Percentiles rank a stretch among this genome's conserved stretches.
Conservation (phyloP, 73 alveolate genomes). For the Paramecium sexaurelia region DNA sequence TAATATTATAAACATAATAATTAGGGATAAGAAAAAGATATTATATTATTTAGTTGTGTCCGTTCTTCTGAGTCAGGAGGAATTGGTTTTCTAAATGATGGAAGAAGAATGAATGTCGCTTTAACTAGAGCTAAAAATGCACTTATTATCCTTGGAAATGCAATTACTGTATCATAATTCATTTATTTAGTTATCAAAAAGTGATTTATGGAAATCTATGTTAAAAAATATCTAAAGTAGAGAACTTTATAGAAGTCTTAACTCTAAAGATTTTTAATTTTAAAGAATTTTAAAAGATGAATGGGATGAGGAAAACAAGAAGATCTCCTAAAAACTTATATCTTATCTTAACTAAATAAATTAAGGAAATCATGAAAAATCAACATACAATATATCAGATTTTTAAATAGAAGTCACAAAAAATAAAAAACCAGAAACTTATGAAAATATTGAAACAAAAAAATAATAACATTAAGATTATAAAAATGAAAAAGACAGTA, state of each 20-base stretch:
- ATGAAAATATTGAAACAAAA: background rate
- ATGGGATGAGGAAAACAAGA: background rate
- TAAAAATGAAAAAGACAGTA: background rate
- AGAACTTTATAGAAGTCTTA: background rate
- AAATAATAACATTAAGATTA: background rate
- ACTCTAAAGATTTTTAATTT: background rate
- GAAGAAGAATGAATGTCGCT: slow-evolving; percentile 87
- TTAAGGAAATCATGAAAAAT: background rate
- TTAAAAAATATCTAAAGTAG: background rate
- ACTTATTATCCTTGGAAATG: slow-evolving; percentile 77
- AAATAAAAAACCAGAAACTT: background rate
- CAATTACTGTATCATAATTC: slow-evolving; percentile 64
- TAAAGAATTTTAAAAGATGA: background rate
- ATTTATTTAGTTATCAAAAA: slow-evolving; percentile 6
- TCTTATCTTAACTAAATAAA: background rate
- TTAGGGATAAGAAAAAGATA: slow-evolving; percentile 86
- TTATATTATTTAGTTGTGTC: slow-evolving; percentile 78
- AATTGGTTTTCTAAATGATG: slow-evolving; percentile 75
- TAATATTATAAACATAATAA: slow-evolving; percentile 15
- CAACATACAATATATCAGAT: background rate
- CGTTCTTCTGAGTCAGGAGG: slow-evolving; percentile 70
- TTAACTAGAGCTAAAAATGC: slow-evolving; percentile 87
- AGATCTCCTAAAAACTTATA: background rate
- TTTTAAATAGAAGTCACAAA: background rate
- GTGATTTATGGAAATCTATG: background rate